Conservation (phyloP, 345 rosid species). For the Moricandia arvensis region DNA sequence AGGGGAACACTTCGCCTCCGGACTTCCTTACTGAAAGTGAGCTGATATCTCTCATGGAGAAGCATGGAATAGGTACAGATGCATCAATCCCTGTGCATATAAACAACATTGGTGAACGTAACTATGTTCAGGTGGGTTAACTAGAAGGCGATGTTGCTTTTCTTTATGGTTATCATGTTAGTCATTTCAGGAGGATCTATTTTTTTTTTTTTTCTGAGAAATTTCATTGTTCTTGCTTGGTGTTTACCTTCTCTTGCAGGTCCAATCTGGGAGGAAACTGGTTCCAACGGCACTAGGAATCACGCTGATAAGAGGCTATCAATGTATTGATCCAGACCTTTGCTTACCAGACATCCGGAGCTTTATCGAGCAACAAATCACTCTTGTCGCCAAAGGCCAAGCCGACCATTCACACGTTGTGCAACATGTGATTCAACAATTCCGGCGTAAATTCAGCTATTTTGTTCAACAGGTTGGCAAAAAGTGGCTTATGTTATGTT, state of each 20-base stretch:
- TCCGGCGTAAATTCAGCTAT: constrained; percentile 69
- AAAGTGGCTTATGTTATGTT: neutral
- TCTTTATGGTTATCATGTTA: constrained; percentile 15
- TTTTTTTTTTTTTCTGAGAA: neutral
- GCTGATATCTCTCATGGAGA: constrained; percentile 94
- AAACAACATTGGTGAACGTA: constrained; percentile 94
- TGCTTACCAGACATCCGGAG: constrained; percentile 96
- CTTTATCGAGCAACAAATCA: constrained; percentile 96
- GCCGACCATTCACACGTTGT: constrained; percentile 75
- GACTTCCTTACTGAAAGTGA: constrained; percentile 94
- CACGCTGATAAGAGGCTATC: constrained; percentile 88
- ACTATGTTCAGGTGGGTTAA: constrained; percentile 81
- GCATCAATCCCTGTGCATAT: constrained; percentile 93
- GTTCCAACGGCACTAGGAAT: constrained; percentile 91
- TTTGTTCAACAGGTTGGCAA: constrained; percentile 77
- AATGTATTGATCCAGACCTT: constrained; percentile 92
- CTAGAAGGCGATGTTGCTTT: neutral
- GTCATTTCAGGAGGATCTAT: too few species aligned
- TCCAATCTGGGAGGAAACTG: constrained; percentile 81
- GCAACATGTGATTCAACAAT: constrained; percentile 78
- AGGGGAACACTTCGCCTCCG: constrained; percentile 84
- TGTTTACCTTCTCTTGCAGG: constrained; percentile 46
- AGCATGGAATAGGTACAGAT: constrained; percentile 94
- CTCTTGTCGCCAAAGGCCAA: constrained; percentile 88
- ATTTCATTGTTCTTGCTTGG: neutral